Evolutionary conservation across 495 filamentous ascomycete genomes (phyloP), one percentile per base, ranked within the genome.

Genomic region (Daldinia loculata): DNA sequence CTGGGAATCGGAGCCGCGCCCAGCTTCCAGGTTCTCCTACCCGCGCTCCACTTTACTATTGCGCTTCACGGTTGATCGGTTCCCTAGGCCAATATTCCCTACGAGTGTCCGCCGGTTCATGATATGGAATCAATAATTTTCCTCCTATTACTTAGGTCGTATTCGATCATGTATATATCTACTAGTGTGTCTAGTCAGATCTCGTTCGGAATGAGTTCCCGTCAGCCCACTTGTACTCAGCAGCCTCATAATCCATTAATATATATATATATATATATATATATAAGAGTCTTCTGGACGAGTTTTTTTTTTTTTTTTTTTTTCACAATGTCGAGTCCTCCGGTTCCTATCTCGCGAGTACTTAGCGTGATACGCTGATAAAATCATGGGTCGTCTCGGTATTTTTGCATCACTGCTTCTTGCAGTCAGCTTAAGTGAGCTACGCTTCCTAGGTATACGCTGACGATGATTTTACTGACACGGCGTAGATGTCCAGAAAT

Each of bases 401-500:
- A 26, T 9, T 26, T 30, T 74, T 11, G 48, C 14, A 36, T 30
- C 74, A 43, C 62, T 74, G 65, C 66, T 76, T 19, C 67, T 76
- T 45, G 39, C 63, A 72, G 60, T 68, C 15, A 53, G 66, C 58
- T 63, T 72, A 39, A 67, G 74, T 74, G 50, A 63, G 74, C 27
- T n/a, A 48, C 6, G 6, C 39, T 34, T 32, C 17, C 26, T 24
- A 12, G 2, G 14, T 45, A 7, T 24, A 32, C 26, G 34, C 22
- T 22, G 41, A 43, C 38, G 6, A 29, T 22, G 4, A 11, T 58
- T 61, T 66, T 63, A 39, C 69, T 76, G 61, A 76, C 36, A 19
- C 27, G 12, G 45, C 22, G 22, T 38, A 76, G 75, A 75, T 63
- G 11, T 70, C 61, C 69, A 63, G 53, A 61, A 63, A 70, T 76